Evolutionary conservation across 2,329 filamentous ascomycete species (phyloP).

Genomic region (Scopulariopsis brevicaulis): DNA sequence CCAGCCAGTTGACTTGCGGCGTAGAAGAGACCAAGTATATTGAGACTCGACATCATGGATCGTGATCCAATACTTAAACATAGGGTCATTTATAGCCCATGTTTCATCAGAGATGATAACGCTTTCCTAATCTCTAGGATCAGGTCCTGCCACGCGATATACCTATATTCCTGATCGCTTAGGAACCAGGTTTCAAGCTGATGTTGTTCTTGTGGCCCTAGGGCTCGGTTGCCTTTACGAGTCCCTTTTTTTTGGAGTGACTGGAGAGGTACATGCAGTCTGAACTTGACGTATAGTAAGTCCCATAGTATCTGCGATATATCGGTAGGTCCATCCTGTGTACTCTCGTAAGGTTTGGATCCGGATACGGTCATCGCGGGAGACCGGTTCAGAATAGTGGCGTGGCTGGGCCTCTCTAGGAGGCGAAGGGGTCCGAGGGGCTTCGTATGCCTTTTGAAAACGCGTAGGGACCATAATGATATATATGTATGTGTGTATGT

Average conservation of each 20-base stretch:
- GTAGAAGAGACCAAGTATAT: neutral
- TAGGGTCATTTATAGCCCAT: neutral
- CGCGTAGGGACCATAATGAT: no score
- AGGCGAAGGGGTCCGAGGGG: no score
- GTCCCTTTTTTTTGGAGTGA: neutral
- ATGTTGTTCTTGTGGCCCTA: neutral
- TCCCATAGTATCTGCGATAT: no score
- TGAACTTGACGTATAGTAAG: neutral
- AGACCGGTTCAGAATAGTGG: no score
- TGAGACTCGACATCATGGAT: neutral
- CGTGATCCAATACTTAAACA: neutral
- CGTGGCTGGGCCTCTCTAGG: no score
- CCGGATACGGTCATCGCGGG: no score
- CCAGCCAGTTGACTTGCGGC: neutral
- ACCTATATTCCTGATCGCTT: neutral
- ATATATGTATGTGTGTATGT: no score
- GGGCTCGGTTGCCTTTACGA: neutral
- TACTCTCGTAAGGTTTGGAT: no score
- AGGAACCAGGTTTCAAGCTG: neutral
- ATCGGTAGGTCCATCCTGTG: no score
- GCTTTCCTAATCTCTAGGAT: neutral
- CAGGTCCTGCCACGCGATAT: neutral
- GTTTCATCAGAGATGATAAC: neutral
- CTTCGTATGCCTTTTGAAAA: no score
- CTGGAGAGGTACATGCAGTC: neutral